Percentiles rank a stretch among this genome's conserved stretches.
phyloP scores from a whole-genome alignment of 306 rosid species.

The Quillaja saponaria region DNA sequence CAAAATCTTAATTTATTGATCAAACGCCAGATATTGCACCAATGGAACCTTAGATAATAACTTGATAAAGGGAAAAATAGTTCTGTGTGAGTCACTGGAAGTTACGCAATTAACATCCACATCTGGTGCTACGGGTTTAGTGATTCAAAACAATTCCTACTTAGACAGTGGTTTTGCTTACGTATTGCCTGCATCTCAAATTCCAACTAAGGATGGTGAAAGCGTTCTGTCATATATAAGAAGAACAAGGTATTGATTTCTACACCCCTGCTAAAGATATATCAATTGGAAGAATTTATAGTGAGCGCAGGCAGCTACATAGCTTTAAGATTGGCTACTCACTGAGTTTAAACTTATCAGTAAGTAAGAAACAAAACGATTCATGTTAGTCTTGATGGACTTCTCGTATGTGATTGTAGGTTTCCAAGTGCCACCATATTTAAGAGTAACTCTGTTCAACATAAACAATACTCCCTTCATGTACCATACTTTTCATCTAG shows the following conservation, averaged over 20 bases:
- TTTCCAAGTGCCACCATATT: slow-evolving; percentile 37
- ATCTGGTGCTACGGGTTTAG: slow-evolving; percentile 18
- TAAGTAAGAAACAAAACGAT: too few relatives aligned
- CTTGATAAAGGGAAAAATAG: slow-evolving; percentile 38
- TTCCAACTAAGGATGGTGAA: slow-evolving; percentile 1
- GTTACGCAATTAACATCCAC: too few relatives aligned
- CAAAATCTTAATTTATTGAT: not conserved
- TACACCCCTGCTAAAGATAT: too few relatives aligned
- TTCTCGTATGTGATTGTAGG: slow-evolving; percentile 5
- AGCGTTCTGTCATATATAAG: slow-evolving; percentile 6
- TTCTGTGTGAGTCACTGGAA: slow-evolving; percentile 28
- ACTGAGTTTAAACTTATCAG: too few relatives aligned
- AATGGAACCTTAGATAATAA: slow-evolving; percentile 8
- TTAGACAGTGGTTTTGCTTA: not conserved
- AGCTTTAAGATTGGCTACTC: too few relatives aligned
- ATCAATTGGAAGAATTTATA: too few relatives aligned
- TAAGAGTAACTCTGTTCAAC: slow-evolving; percentile 18
- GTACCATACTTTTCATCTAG: slow-evolving; percentile 40
- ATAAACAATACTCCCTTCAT: slow-evolving; percentile 20
- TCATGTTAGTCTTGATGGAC: not conserved
- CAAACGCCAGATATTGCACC: slow-evolving; percentile 15
- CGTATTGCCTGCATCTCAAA: slow-evolving; percentile 34
- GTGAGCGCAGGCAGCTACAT: too few relatives aligned
- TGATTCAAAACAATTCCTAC: not conserved
- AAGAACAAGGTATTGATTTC: not conserved